phyloP scores from a whole-genome alignment of 768 basidiomycete genomes.

The Termitomyces sp. region DNA sequence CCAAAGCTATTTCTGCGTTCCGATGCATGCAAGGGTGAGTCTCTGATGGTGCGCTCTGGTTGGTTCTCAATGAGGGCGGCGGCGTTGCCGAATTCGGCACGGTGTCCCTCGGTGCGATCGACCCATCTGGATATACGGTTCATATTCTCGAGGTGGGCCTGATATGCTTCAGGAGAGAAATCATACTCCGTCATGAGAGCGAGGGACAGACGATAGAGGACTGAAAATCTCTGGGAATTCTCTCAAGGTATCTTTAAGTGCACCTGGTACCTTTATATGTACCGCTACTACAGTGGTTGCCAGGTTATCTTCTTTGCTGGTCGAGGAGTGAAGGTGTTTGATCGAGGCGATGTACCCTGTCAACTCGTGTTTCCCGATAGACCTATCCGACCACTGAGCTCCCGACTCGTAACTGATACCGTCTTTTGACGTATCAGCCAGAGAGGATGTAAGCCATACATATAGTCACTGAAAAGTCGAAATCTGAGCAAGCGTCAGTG shows the following conservation, averaged over 20 bases:
- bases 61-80: slow-evolving; percentile 13
- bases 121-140: slow-evolving; percentile 15
- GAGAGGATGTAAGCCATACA: too few relatives aligned
- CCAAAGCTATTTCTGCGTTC: slow-evolving; percentile 3
- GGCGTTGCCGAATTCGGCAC: slow-evolving; percentile 13
- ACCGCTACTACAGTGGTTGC: slow-evolving; percentile 1
- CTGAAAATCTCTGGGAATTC: neutral
- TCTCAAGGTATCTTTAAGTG: neutral
- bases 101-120: slow-evolving; percentile 13
- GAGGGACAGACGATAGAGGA: neutral
- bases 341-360: slow-evolving; percentile 6
- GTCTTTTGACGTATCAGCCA: too few relatives aligned
- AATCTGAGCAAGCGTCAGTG: too few relatives aligned
- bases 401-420: too few relatives aligned
- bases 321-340: neutral
- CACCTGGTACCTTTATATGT: neutral
- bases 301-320: slow-evolving; percentile 9
- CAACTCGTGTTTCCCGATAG: neutral
- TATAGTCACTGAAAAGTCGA: too few relatives aligned
- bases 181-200: slow-evolving; percentile 19
- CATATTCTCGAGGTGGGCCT: slow-evolving; percentile 16
- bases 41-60: neutral
- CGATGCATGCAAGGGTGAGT: neutral
- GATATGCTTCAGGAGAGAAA: slow-evolving; percentile 18
- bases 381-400: too few relatives aligned